phyloP scores from a whole-genome alignment of 1,284 basidiomycete genomes.

The Polyporus tsugae region DNA sequence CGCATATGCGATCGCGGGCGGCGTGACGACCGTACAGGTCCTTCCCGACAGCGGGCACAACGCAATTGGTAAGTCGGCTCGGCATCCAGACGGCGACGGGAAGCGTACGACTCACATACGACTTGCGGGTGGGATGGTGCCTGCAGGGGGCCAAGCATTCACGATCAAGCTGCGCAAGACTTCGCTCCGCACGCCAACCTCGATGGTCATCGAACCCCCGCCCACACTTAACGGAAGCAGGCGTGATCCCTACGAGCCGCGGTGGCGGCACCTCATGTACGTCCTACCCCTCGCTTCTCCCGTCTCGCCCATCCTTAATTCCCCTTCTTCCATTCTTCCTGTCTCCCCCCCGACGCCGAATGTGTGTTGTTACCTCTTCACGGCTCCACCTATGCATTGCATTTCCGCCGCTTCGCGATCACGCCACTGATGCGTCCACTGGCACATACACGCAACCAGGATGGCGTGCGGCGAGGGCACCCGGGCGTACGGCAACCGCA shows the following conservation, averaged over 20 bases:
- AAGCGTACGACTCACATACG: neutral
- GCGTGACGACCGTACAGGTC: conserved; percentile 57
- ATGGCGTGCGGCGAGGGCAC: conserved; percentile 69
- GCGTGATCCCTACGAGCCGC: conserved; percentile 40
- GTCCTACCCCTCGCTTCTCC: conserved; percentile 13
- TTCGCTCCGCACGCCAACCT: conserved; percentile 50
- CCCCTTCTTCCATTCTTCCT: neutral
- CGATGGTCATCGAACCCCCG: conserved; percentile 58
- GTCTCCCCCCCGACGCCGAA: neutral
- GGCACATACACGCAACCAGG: conserved; percentile 42
- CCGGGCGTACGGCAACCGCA: conserved; percentile 53
- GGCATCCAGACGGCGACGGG: neutral
- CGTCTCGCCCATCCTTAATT: neutral
- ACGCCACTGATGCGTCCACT: neutral
- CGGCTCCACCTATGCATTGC: neutral
- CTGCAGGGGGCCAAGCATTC: conserved; percentile 55
- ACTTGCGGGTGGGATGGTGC: neutral
- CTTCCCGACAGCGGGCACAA: conserved; percentile 43
- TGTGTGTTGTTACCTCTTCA: neutral
- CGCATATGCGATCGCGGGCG: conserved; percentile 52
- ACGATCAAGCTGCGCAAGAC: conserved; percentile 60
- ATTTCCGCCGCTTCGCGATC: conserved; percentile 3
- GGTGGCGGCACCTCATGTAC: conserved; percentile 57
- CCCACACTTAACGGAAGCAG: conserved; percentile 46
- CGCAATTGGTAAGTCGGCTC: conserved; percentile 38